Conservation (phyloP, 352 stramenopile species). For the Pythium volutum region DNA sequence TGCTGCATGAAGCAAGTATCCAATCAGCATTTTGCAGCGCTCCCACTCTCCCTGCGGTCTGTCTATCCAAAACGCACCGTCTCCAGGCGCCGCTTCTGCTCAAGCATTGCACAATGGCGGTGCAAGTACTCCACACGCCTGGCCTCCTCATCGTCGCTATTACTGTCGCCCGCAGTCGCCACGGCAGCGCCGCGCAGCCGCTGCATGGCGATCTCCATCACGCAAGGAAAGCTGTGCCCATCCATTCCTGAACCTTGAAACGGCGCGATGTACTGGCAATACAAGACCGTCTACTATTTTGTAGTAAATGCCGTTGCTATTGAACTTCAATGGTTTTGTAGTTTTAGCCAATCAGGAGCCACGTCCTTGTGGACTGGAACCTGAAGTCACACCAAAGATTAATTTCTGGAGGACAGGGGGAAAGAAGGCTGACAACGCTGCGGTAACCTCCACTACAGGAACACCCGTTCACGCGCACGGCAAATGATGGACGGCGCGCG, state of each 20-base stretch:
- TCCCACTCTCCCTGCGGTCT: not conserved
- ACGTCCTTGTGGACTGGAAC: not conserved
- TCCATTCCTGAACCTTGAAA: conserved; percentile 12
- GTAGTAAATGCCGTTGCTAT: not conserved
- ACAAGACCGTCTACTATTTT: conserved; percentile 10
- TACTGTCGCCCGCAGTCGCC: conserved; percentile 4
- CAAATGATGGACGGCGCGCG: conserved; percentile 17
- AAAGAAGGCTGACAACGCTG: not conserved
- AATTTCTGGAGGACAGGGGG: conserved; percentile 9
- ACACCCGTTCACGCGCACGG: not conserved
- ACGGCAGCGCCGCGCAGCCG: not conserved
- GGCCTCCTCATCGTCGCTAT: conserved; percentile 38
- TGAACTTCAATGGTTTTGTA: conserved; percentile 6
- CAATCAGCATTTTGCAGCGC: not conserved
- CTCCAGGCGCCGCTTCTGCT: conserved; percentile 55
- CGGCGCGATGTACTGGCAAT: not conserved
- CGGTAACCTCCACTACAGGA: not conserved
- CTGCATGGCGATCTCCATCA: not conserved
- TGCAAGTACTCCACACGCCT: conserved; percentile 40
- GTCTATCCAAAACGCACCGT: conserved; percentile 29
- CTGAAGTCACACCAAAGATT: not conserved
- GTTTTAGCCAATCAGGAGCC: conserved; percentile 16
- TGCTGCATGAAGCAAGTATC: conserved; percentile 11
- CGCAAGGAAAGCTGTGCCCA: not conserved
- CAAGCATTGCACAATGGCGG: conserved; percentile 40